Conservation (phyloP, 1,284 basidiomycete genomes). For the Wallemia hederae region DNA sequence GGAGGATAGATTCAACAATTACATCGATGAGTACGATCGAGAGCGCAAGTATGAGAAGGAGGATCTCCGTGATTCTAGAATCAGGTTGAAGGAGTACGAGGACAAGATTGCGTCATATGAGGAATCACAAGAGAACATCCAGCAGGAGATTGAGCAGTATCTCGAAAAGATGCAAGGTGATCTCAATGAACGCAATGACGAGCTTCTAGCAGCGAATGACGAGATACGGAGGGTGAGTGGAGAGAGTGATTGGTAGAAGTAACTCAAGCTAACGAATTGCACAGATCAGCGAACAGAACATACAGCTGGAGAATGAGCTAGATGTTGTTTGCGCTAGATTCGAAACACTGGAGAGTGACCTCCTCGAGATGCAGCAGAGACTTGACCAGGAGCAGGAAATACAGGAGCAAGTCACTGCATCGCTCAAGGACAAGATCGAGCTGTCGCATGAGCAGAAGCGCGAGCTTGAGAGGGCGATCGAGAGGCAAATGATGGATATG, state of each 20-base stretch:
- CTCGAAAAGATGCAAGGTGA: constrained; percentile 41
- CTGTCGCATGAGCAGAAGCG: constrained; percentile 2
- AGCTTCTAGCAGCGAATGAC: constrained; percentile 33
- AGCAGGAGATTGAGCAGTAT: constrained; percentile 40
- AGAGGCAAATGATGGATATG: constrained; percentile 16
- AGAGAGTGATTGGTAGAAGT: constrained; percentile 3
- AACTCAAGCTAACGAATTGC: neutral
- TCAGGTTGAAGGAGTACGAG: constrained; percentile 38
- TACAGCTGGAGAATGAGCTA: constrained; percentile 27
- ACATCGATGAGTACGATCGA: constrained; percentile 32
- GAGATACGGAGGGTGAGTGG: constrained; percentile 39
- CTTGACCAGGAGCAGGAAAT: constrained; percentile 38
- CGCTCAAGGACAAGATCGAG: constrained; percentile 31
- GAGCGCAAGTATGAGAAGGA: constrained; percentile 47
- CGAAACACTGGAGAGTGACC: constrained; percentile 17
- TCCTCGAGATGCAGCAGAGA: constrained; percentile 22
- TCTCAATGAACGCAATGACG: constrained; percentile 35
- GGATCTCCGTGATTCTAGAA: constrained; percentile 38
- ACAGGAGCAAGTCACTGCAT: constrained; percentile 35
- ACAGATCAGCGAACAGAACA: constrained; percentile 25
- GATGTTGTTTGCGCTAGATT: constrained; percentile 17
- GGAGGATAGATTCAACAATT: constrained; percentile 33
- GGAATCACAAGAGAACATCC: constrained; percentile 36
- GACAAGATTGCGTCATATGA: constrained; percentile 15
- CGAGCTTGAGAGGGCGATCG: constrained; percentile 4